These are phyloP conservation scores for Alternaria ventricosa DNA, from an alignment of 2,329 filamentous ascomycete genomes.

Conservation along the genomic window DNA sequence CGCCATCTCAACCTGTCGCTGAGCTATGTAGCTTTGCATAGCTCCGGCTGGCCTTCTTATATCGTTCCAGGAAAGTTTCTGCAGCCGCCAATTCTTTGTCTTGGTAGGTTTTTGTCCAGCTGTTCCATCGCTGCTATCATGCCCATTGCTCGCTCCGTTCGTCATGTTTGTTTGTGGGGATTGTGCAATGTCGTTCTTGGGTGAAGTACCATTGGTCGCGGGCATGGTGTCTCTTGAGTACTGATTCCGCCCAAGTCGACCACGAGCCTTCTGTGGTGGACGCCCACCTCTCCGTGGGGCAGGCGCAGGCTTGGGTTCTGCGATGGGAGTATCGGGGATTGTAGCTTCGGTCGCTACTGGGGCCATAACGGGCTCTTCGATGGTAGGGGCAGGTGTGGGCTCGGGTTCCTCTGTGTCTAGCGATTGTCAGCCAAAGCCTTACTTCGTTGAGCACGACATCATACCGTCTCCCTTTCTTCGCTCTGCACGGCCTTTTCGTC, in stretches of 20 bases:
- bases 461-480: conserved; percentile 81
- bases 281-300: conserved; percentile 43
- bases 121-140: conserved; percentile 64
- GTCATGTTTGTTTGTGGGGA: conserved; percentile 42
- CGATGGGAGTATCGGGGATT: conserved; percentile 32
- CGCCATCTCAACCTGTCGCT: conserved; percentile 86
- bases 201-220: conserved; percentile 44
- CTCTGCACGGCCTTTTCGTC: conserved; percentile 82
- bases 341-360: conserved; percentile 30
- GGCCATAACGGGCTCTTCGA: conserved; percentile 37
- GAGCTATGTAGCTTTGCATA: conserved; percentile 88
- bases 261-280: conserved; percentile 42
- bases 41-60: conserved; percentile 84
- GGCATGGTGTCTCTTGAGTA: conserved; percentile 45
- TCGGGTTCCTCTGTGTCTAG: conserved; percentile 40
- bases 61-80: conserved; percentile 79
- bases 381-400: conserved; percentile 26
- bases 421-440: conserved; percentile 24
- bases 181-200: conserved; percentile 36
- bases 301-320: conserved; percentile 36
- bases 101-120: conserved; percentile 66
- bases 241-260: conserved; percentile 48
- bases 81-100: conserved; percentile 60
- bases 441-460: conserved; percentile 29
- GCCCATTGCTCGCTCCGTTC: conserved; percentile 44